Conservation (phyloP, 345 rosid genomes). For the Dipteronia sinensis region DNA sequence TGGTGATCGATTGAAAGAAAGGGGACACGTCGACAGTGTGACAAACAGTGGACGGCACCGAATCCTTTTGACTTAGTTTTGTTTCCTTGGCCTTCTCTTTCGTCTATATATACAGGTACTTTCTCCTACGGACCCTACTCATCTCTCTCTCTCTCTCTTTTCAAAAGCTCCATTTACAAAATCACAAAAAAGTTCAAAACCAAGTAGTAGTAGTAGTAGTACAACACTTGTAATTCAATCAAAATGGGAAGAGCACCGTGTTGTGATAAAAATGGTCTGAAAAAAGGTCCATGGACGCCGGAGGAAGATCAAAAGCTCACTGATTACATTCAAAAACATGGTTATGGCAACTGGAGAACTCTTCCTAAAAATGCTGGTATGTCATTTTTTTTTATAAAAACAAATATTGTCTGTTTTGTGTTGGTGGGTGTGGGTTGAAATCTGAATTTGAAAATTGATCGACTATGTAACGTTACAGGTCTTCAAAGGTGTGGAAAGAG, state of each 20-base stretch:
- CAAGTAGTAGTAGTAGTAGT: too few species aligned
- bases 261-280: slow-evolving; percentile 76
- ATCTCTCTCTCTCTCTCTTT: background rate
- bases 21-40: slow-evolving; percentile 61
- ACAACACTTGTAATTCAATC: too few species aligned
- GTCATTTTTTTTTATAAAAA: background rate
- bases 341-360: slow-evolving; percentile 86
- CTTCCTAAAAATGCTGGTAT: slow-evolving; percentile 89
- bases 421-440: background rate
- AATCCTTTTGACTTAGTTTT: slow-evolving; percentile 64
- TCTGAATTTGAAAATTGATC: too few species aligned
- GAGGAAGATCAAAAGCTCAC: slow-evolving; percentile 79
- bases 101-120: slow-evolving; percentile 46
- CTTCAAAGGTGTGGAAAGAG: slow-evolving; percentile 79
- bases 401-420: slow-evolving; percentile 3
- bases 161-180: background rate
- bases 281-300: slow-evolving; percentile 90
- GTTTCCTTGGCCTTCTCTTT: slow-evolving; percentile 19
- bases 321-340: slow-evolving; percentile 74
- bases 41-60: slow-evolving; percentile 84
- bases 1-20: background rate
- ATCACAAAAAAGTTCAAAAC: too few species aligned
- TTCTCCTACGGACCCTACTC: slow-evolving; percentile 38
- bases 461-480: slow-evolving; percentile 20
- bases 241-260: slow-evolving; percentile 78